Evolutionary conservation across 129 eudicot species (phyloP), one percentile per base, ranked within the genome.

Genomic region (Erigeron canadensis): DNA sequence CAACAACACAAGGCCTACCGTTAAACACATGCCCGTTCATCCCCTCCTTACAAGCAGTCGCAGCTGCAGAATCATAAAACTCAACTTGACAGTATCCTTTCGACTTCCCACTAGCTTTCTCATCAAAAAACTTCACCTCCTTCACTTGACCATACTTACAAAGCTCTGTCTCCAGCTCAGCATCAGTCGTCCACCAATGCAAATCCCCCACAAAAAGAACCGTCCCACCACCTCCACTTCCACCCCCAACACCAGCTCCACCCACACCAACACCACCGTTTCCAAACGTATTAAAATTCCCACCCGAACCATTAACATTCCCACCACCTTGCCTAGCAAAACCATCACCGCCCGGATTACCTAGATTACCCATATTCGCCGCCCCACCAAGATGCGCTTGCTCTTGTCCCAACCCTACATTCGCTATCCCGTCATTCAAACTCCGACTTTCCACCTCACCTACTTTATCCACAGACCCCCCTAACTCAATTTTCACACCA

Each of bases 181-280:
- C 88, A 79, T 91, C 97, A 1, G 97, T 91, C 1, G 97, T 91
- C 97, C 97, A 91, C 97, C 97, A 91, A 84, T 88, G 97, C 79
- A 91, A 76, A 80, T 91, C 95, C 10, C 97, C 97, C 39, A 91
- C 97, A 81, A 88, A 91, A 8, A 91, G 86, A 6, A 84, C 64
- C 37, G 97, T 86, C 59, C 88, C 92, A 2, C 84, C 87, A 18
- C 86, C 86, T 4, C 87, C 89, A 2, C 85, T 81, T 0, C 80
- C 92, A 6, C 79, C 86, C 0, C 61, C 83, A 41, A 80, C 92
- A 6, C 79, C 86, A 0, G 55, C 83, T 28, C 50, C 84, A 7
- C 75, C 82, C 47, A 41, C 77, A 3, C 74, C 81, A 21, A 42
- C 73, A 7, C 79, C 84, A 66, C 81, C 82, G 47, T 65, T 75